phyloP scores from a whole-genome alignment of 768 basidiomycete species.

The Cytidiella melzeri region DNA sequence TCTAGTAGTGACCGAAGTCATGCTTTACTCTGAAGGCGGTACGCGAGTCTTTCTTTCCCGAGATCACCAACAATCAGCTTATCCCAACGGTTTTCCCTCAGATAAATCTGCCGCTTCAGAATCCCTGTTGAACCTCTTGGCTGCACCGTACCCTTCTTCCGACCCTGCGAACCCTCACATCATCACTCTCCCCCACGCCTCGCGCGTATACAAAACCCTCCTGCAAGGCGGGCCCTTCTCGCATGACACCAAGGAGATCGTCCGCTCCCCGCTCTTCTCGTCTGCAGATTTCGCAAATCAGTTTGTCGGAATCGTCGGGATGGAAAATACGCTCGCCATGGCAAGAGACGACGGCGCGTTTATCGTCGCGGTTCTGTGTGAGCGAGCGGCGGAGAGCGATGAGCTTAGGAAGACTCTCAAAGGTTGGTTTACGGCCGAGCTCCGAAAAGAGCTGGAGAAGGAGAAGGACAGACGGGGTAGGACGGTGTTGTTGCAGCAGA shows the following conservation, averaged over 20 bases:
- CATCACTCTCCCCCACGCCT: slow-evolving; percentile 78
- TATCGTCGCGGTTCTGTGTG: slow-evolving; percentile 67
- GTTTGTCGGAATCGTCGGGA: slow-evolving; percentile 51
- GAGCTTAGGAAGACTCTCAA: slow-evolving; percentile 38
- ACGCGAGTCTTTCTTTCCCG: neutral
- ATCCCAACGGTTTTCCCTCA: slow-evolving; percentile 24
- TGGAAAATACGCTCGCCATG: slow-evolving; percentile 47
- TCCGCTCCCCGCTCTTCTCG: slow-evolving; percentile 49
- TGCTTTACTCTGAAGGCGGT: slow-evolving; percentile 87
- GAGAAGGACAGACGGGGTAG: slow-evolving; percentile 61
- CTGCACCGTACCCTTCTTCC: slow-evolving; percentile 48
- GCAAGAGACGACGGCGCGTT: slow-evolving; percentile 64
- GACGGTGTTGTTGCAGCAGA: slow-evolving; percentile 52
- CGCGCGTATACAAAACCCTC: slow-evolving; percentile 82
- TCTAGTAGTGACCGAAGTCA: slow-evolving; percentile 70
- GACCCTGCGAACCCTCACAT: slow-evolving; percentile 50
- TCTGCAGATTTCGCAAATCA: slow-evolving; percentile 49
- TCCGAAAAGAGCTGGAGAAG: slow-evolving; percentile 40
- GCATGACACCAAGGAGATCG: slow-evolving; percentile 49
- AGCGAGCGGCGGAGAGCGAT: slow-evolving; percentile 35
- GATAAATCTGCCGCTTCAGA: slow-evolving; percentile 65
- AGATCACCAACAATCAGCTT: neutral
- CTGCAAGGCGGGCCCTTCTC: slow-evolving; percentile 89
- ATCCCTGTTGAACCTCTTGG: slow-evolving; percentile 54
- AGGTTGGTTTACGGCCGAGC: slow-evolving; percentile 50